A percentile compares a stretch with the other conserved stretches of the same genome.
These are phyloP conservation scores for Thymus mandschuricus DNA, from an alignment of 257 asterid species.

Conservation along the genomic window DNA sequence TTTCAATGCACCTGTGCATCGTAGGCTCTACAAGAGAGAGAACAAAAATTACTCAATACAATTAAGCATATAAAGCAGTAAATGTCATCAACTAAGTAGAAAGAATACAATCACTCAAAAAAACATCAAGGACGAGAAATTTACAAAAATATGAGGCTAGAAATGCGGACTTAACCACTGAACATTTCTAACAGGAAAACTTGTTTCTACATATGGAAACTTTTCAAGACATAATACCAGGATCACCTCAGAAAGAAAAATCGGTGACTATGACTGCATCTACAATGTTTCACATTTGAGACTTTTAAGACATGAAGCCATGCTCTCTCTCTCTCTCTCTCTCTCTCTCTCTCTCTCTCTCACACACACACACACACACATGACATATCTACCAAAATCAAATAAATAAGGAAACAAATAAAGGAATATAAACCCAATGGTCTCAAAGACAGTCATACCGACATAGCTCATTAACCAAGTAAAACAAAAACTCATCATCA, in stretches of 20 bases:
- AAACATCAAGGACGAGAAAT: not conserved
- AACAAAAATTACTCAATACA: not conserved
- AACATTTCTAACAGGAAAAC: not conserved
- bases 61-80: constrained; percentile 14
- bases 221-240: constrained; percentile 9
- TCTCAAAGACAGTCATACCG: constrained; percentile 3
- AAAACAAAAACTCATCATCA: not conserved
- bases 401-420: too few species aligned
- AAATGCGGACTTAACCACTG: not conserved
- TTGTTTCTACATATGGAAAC: not conserved
- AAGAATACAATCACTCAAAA: constrained; percentile 6
- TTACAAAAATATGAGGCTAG: not conserved
- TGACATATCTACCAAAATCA: not conserved
- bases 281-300: not conserved
- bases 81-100: constrained; percentile 21
- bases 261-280: not conserved
- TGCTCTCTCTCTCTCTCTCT: not conserved
- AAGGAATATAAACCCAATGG: not conserved
- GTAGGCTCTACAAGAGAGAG: constrained; percentile 61
- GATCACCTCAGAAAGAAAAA: not conserved
- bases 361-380: too few species aligned
- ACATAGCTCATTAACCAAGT: constrained; percentile 7
- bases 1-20: constrained; percentile 78
- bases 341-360: too few species aligned
- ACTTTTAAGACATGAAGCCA: not conserved